Base-by-base conservation (phyloP, 768 basidiomycete genomes). In the Lentinula edodes region DNA sequence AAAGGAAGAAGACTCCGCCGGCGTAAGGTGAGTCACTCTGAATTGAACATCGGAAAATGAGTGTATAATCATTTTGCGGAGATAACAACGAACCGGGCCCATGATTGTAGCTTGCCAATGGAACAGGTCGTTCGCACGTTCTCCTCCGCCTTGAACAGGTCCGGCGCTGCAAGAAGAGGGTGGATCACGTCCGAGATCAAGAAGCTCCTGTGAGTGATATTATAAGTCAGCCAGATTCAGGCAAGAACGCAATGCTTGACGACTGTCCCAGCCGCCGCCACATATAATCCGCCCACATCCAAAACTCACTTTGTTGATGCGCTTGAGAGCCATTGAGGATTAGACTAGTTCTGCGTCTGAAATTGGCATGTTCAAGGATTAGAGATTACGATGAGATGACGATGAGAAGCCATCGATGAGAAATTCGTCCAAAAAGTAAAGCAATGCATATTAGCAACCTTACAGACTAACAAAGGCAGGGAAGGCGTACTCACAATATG, bases 21-120 rank as follows among this genome's bases (percentile, higher is more conserved):
- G 96, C 88, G 73, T 99, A 99, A 34, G 97, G 97, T 69, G 95
- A 97, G 74, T 99, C 96, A 70, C 91, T 88, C 95, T 97, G 65
- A 41, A 66, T 66, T 62, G 69, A 61, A 18, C 56, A 64, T 64
- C 65, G 34, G 23, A 46, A 18, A 12, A 35, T 13, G 7, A 10
- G 18, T 10, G 20, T 36, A 23, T 36, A 23, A 46, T 48, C 56
- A 28, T 34, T 59, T 55, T 6, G 46, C 41, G 28, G 65, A 35
- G 57, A 56, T 51, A 13, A 63, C 53, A 41, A 81, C 95, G 75
- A 71, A 96, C 95, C 62, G 96, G 96, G 46, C 96, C 96, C 96
- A 98, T 98, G 75, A 98, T 98, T 67, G 96, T 98, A 63, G 96
- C 96, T 75, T 98, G 95, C 96, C 95, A 98, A 74, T 94, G 88